Evolutionary conservation across 768 basidiomycete species (phyloP).

Genomic region (Gymnopilus junonius): DNA sequence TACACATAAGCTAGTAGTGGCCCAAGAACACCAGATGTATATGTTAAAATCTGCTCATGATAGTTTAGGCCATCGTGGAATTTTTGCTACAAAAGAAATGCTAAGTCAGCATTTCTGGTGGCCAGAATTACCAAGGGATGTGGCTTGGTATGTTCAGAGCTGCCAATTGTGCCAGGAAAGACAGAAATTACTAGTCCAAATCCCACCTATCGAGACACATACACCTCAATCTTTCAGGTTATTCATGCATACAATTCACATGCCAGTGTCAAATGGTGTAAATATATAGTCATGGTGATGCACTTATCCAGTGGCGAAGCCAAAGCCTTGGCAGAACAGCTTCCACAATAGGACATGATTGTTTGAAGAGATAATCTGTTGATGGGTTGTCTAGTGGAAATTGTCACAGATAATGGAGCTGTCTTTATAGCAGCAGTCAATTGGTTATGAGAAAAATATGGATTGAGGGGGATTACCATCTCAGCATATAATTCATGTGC

Average conservation of each 20-base stretch:
- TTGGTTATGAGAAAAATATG: conserved; percentile 27
- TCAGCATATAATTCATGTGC: conserved; percentile 27
- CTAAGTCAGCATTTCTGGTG: conserved; percentile 32
- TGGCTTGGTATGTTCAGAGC: conserved; percentile 27
- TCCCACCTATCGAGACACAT: conserved; percentile 21
- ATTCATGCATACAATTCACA: conserved; percentile 10
- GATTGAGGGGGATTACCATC: conserved; percentile 21
- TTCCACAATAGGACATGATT: conserved; percentile 25
- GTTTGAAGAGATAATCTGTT: conserved; percentile 34
- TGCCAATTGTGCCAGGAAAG: conserved; percentile 29
- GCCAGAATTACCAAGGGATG: conserved; percentile 28
- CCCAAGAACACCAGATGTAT: conserved; percentile 17
- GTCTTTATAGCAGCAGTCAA: conserved; percentile 20
- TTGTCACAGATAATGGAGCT: conserved; percentile 46
- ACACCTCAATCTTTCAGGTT: conserved; percentile 12
- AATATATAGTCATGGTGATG: conserved; percentile 26
- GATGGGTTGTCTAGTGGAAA: too few species aligned
- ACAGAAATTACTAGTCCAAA: conserved; percentile 18
- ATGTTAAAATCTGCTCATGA: conserved; percentile 32
- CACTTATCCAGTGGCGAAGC: conserved; percentile 26
- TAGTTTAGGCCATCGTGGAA: conserved; percentile 28
- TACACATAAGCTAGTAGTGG: conserved; percentile 24
- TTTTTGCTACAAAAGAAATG: conserved; percentile 18
- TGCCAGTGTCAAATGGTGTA: conserved; percentile 15
- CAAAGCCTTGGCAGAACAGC: conserved; percentile 21